These are phyloP conservation scores for Exophiala oligosperma DNA, from an alignment of 2,329 filamentous ascomycete genomes.

Conservation along the genomic window DNA sequence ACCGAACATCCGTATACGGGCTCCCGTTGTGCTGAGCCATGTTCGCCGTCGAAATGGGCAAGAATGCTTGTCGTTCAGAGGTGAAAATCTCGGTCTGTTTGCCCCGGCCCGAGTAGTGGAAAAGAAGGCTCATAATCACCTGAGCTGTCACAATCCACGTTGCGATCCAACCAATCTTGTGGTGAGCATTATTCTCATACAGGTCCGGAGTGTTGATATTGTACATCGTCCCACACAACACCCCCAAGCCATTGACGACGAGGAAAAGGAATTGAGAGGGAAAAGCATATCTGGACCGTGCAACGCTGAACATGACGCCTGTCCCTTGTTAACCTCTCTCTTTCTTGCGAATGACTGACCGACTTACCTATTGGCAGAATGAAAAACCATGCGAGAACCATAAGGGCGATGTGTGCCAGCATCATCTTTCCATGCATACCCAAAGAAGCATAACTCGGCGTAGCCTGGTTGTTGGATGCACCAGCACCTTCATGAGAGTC, in stretches of 20 bases:
- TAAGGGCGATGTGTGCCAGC: conserved; percentile 68
- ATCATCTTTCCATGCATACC: conserved; percentile 49
- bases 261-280: conserved; percentile 68
- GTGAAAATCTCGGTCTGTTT: conserved; percentile 35
- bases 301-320: conserved; percentile 86
- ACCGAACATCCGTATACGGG: conserved; percentile 51
- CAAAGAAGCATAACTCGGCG: conserved; percentile 43
- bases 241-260: conserved; percentile 61
- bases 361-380: conserved; percentile 69
- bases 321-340: conserved; percentile 17
- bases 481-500: conserved; percentile 26
- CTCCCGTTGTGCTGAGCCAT: conserved; percentile 53
- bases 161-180: conserved; percentile 82
- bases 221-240: conserved; percentile 70
- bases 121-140: conserved; percentile 66
- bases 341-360: neutral
- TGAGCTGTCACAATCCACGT: conserved; percentile 73
- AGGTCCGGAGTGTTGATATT: conserved; percentile 80
- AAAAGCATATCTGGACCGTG: conserved; percentile 72
- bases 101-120: conserved; percentile 56
- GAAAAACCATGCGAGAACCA: conserved; percentile 71
- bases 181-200: conserved; percentile 84
- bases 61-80: conserved; percentile 59
- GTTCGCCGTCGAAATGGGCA: conserved; percentile 60
- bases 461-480: conserved; percentile 26